phyloP scores from a whole-genome alignment of 2,329 filamentous ascomycete species.

The Penicillium palitans region DNA sequence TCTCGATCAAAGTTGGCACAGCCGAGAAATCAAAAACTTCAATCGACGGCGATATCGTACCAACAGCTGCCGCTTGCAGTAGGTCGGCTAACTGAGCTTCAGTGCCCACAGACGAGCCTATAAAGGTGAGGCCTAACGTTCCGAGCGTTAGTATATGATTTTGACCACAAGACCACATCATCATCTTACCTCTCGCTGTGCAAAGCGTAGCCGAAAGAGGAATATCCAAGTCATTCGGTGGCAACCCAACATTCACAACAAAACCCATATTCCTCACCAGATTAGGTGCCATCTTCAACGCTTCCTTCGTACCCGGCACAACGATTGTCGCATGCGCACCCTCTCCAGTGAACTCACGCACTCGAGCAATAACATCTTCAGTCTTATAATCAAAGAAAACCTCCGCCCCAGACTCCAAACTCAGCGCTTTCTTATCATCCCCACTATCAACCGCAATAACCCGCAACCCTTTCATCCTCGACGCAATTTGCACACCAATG shows the following conservation, averaged over 20 bases:
- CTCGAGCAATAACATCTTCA: conserved; percentile 23
- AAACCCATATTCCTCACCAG: conserved; percentile 25
- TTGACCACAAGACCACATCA: not conserved
- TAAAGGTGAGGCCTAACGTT: conserved; percentile 22
- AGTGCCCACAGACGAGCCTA: conserved; percentile 26
- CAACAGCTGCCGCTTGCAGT: conserved; percentile 18
- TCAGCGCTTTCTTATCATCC: conserved; percentile 21
- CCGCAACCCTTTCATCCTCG: conserved; percentile 56
- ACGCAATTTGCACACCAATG: conserved; percentile 54
- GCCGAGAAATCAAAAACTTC: conserved; percentile 22
- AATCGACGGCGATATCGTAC: conserved; percentile 20
- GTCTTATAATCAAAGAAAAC: conserved; percentile 24
- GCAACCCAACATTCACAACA: conserved; percentile 25
- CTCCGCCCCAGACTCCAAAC: conserved; percentile 23
- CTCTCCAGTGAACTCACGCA: conserved; percentile 21
- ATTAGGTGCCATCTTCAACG: conserved; percentile 19
- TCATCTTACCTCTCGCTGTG: conserved; percentile 26
- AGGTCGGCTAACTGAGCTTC: conserved; percentile 24
- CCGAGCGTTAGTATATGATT: not conserved
- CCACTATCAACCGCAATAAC: conserved; percentile 50
- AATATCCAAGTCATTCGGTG: conserved; percentile 24
- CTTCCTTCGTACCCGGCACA: conserved; percentile 23
- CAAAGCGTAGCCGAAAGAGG: conserved; percentile 26
- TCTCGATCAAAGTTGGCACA: conserved; percentile 16
- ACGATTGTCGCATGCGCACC: conserved; percentile 26